A percentile compares a stretch with the other conserved stretches of the same genome.
These are phyloP conservation scores for Emmonsiellopsis sp. DNA, from an alignment of 2,329 filamentous ascomycete genomes.

Conservation along the genomic window DNA sequence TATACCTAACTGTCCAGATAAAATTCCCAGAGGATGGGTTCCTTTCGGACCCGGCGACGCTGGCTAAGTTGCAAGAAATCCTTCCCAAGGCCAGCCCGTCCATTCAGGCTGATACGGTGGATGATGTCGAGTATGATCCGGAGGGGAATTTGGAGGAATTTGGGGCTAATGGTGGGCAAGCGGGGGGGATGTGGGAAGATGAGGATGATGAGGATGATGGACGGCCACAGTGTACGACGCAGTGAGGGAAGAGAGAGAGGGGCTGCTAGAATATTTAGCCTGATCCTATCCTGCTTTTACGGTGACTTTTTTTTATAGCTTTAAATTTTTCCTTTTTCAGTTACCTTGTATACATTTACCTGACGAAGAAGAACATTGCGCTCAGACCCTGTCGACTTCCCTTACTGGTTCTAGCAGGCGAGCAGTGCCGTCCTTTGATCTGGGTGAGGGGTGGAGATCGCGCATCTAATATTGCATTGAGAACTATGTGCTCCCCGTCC, in stretches of 20 bases:
- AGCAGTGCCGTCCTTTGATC: too few species aligned
- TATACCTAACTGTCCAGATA: slow-evolving; percentile 79
- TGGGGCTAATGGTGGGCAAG: slow-evolving; percentile 35
- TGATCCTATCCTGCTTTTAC: not conserved
- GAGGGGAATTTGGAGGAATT: slow-evolving; percentile 71
- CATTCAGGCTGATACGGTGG: slow-evolving; percentile 64
- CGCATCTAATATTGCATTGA: too few species aligned
- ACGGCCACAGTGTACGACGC: slow-evolving; percentile 39
- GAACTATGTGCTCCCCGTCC: too few species aligned
- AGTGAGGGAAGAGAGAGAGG: slow-evolving; percentile 27
- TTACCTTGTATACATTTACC: too few species aligned
- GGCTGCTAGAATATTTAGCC: too few species aligned
- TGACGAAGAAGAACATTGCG: too few species aligned
- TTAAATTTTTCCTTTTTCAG: not conserved
- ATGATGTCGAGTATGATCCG: slow-evolving; percentile 82
- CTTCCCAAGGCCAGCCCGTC: slow-evolving; percentile 56
- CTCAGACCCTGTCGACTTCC: too few species aligned
- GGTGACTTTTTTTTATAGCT: not conserved
- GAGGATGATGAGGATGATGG: slow-evolving; percentile 34
- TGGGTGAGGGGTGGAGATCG: too few species aligned
- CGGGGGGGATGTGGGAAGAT: slow-evolving; percentile 39
- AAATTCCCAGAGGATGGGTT: slow-evolving; percentile 84
- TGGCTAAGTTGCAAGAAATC: slow-evolving; percentile 63
- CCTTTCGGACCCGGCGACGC: slow-evolving; percentile 61
- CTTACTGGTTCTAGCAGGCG: too few species aligned